Base-by-base conservation (phyloP, 2,329 filamentous ascomycete species). In the Sordariomycetes sp. region DNA sequence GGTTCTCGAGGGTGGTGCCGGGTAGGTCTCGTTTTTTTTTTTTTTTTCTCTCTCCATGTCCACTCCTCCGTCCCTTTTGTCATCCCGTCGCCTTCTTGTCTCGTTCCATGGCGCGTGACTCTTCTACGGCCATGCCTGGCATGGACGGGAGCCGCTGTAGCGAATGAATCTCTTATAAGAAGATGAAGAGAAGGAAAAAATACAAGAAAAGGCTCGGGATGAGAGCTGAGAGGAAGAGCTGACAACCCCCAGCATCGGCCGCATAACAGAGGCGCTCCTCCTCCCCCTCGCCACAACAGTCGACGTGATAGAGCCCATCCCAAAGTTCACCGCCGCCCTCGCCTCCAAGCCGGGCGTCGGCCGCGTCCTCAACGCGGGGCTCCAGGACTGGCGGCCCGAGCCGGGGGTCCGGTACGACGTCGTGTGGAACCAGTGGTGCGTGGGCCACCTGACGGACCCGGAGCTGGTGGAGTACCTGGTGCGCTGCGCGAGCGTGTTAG, bases 351-450 rank as follows among this genome's bases (percentile, higher is more conserved):
- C 81, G 1, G 86, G 86, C 1, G 73, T 84, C 13, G 73, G 79
- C 2, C 71, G 76, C 24, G 77, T 95, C 20, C 86, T 82, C 70
- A 89, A 87, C 62, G 71, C 85, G 1, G 89, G 89, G 0, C 72
- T 95, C 1, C 86, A 95, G 68, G 76, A 79, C 32, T 95, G 89
- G 89, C 59, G 63, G 12, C 74, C 77, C 1, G 71, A 64, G 0
- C 63, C 70, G 2, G 73, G 66, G 10, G 64, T 69, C 10, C 67
- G 71, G 54, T 96, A 96, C 69, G 86, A 91, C 66, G 69, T 96
- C 52, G 83, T 96, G 60, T 96, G 89, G 89, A 86, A 81, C 56
- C 91, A 96, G 69, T 96, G 91, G 90, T 96, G 90, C 69, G 70
- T 92, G 8, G 87, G 89, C 25, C 86, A 96, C 68, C 73, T 96